These are phyloP conservation scores for Rubia yunnanensis DNA, from an alignment of 257 asterid species.

Conservation along the genomic window DNA sequence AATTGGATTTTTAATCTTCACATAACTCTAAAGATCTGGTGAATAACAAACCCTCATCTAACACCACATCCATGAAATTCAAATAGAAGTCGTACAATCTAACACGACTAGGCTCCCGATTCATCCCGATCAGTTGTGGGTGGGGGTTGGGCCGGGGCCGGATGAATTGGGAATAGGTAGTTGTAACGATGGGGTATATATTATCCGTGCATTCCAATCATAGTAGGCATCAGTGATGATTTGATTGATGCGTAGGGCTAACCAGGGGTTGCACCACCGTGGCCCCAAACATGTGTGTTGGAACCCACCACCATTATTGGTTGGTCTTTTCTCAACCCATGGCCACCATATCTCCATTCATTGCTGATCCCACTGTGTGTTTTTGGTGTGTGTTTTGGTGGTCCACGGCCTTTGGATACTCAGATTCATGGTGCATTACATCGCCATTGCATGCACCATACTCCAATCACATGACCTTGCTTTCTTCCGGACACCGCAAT, in stretches of 20 bases:
- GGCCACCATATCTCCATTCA: background rate
- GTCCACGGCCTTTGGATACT: slow-evolving; percentile 17
- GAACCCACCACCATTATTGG: slow-evolving; percentile 19
- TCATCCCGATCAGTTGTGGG: too few relatives aligned
- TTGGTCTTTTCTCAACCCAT: slow-evolving; percentile 2
- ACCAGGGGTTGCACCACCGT: background rate
- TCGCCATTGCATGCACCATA: slow-evolving; percentile 13
- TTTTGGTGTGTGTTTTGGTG: slow-evolving; percentile 14
- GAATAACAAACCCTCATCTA: too few relatives aligned
- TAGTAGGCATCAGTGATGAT: slow-evolving; percentile 12
- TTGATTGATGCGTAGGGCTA: slow-evolving; percentile 22
- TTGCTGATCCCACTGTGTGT: background rate
- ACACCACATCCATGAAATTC: too few relatives aligned
- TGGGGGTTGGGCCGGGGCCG: background rate
- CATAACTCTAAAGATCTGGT: too few relatives aligned
- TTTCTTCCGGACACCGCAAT: background rate
- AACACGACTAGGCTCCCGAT: too few relatives aligned
- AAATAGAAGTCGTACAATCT: too few relatives aligned
- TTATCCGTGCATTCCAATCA: slow-evolving; percentile 23
- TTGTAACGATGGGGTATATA: slow-evolving; percentile 1
- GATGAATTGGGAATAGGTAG: slow-evolving; percentile 7
- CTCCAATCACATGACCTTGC: slow-evolving; percentile 19
- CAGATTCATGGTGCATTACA: slow-evolving; percentile 11
- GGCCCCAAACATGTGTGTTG: background rate
- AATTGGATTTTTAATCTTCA: too few relatives aligned